Percentiles rank a stretch among this genome's conserved stretches.
Evolutionary conservation across 768 basidiomycete genomes (phyloP).

Genomic region (Tylopilus cervinicoccineus): DNA sequence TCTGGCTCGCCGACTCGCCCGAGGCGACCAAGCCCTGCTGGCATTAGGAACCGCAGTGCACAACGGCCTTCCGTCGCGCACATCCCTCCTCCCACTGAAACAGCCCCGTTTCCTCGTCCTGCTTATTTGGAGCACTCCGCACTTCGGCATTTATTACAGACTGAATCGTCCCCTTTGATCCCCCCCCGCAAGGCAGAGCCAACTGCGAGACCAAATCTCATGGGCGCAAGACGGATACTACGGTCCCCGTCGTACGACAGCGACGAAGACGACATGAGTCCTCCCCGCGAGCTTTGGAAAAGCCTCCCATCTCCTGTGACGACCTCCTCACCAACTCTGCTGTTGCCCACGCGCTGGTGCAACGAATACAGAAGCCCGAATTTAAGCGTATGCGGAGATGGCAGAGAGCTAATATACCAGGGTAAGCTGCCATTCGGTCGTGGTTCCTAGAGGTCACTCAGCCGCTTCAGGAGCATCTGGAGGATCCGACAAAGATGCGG

Average conservation of each 20-base stretch:
- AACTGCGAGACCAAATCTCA: conserved; percentile 19
- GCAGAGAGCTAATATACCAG: conserved; percentile 68
- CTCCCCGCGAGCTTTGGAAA: conserved; percentile 39
- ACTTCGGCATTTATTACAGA: conserved; percentile 64
- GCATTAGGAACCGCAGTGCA: conserved; percentile 21
- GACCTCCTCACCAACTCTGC: conserved; percentile 39
- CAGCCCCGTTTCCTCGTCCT: conserved; percentile 55
- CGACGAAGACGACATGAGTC: conserved; percentile 63
- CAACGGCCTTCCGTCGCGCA: conserved; percentile 28
- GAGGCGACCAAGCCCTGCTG: conserved; percentile 43
- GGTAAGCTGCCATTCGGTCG: conserved; percentile 39
- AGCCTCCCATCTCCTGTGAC: conserved; percentile 20
- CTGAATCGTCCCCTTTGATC: conserved; percentile 38
- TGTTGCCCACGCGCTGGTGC: conserved; percentile 77
- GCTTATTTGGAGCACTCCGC: conserved; percentile 76
- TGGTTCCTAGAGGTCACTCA: conserved; percentile 3
- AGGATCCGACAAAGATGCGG: conserved; percentile 76
- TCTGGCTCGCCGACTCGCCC: conserved; percentile 42
- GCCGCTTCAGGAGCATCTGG: conserved; percentile 44
- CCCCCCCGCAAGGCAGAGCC: conserved; percentile 38
- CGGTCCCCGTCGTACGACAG: conserved; percentile 52
- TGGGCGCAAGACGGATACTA: conserved; percentile 17
- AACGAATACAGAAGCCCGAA: conserved; percentile 57
- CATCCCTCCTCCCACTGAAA: conserved; percentile 28
- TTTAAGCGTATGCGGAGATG: conserved; percentile 63